These are phyloP conservation scores for Ilyonectria sp. DNA, from an alignment of 2,329 filamentous ascomycete genomes.

Conservation along the genomic window DNA sequence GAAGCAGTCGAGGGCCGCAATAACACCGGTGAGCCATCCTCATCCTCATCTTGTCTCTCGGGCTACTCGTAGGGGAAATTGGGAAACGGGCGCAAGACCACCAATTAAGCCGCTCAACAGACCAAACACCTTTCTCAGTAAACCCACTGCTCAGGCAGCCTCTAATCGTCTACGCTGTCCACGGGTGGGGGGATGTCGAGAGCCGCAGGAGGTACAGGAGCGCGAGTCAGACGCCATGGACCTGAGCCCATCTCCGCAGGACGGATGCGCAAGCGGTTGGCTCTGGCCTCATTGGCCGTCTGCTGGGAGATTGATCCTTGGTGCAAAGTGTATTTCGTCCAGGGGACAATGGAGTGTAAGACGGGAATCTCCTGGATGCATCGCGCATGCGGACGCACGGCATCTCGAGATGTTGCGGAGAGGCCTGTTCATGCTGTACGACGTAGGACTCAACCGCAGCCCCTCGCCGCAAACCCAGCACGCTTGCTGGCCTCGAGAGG, in stretches of 20 bases:
- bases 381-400: background rate
- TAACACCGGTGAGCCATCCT: background rate
- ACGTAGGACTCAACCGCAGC: background rate
- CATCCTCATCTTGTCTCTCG: background rate
- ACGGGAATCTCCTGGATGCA: background rate
- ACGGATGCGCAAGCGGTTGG: slow-evolving; percentile 12
- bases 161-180: background rate
- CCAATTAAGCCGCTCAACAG: background rate
- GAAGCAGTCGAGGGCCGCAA: background rate
- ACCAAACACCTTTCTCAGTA: background rate
- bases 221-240: slow-evolving; percentile 17
- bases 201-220: slow-evolving; percentile 11
- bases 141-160: slow-evolving; percentile 1
- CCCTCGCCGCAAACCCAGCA: background rate
- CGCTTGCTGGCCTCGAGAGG: background rate
- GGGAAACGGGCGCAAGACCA: background rate
- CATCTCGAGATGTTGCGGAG: background rate
- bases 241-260: slow-evolving; percentile 16
- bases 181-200: slow-evolving; percentile 12
- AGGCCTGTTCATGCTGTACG: background rate
- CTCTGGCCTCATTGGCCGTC: background rate
- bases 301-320: background rate
- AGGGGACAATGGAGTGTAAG: background rate
- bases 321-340: background rate
- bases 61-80: background rate